A percentile compares a stretch with the other conserved stretches of the same genome.
Conservation (phyloP, 768 basidiomycete genomes). For the Suillus sp. region DNA sequence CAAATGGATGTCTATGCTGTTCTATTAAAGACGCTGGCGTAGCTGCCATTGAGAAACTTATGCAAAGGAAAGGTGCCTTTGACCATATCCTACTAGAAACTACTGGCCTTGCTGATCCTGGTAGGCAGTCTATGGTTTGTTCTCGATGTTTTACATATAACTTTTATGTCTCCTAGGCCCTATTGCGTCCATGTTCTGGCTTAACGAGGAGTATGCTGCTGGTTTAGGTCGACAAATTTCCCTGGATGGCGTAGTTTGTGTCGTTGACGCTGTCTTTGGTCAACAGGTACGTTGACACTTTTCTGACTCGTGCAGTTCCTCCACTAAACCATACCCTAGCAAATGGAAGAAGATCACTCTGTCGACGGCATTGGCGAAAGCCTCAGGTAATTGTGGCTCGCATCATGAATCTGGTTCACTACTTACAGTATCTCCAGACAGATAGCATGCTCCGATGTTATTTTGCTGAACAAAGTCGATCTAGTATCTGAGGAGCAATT, state of each 20-base stretch:
- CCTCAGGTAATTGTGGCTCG: conserved; percentile 55
- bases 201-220: conserved; percentile 76
- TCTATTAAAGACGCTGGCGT: conserved; percentile 94
- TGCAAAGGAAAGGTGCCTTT: conserved; percentile 83
- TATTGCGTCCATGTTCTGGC: conserved; percentile 86
- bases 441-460: conserved; percentile 89
- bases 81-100: conserved; percentile 97
- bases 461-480: conserved; percentile 92
- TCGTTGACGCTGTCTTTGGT: conserved; percentile 89
- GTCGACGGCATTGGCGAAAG: conserved; percentile 75
- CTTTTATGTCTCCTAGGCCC: conserved; percentile 52
- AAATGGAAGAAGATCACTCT: conserved; percentile 80
- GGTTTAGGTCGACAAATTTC: conserved; percentile 71
- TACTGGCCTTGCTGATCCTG: conserved; percentile 95
- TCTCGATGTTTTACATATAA: background rate
- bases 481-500: conserved; percentile 55
- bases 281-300: conserved; percentile 41
- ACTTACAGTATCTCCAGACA: conserved; percentile 57
- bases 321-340: conserved; percentile 45
- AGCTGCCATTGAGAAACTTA: conserved; percentile 91
- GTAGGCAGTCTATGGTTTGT: conserved; percentile 38
- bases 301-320: conserved; percentile 3
- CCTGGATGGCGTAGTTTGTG: conserved; percentile 89
- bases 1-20: conserved; percentile 98
- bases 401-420: background rate